phyloP scores from a whole-genome alignment of 192 early-diverging fungal species.

The Polychytrium aggregatum region DNA sequence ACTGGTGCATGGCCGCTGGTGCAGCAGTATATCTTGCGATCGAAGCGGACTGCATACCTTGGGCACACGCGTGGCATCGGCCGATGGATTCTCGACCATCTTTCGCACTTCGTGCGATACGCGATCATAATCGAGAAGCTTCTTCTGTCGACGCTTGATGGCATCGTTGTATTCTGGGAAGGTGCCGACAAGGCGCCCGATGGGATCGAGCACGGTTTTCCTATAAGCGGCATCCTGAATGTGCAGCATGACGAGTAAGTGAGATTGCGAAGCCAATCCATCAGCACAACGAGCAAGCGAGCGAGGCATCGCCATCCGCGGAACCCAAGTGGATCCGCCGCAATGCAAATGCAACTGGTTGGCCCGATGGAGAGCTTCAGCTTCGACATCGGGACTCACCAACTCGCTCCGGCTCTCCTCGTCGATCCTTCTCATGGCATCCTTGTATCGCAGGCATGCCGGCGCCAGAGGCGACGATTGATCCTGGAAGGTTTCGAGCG shows the following conservation, averaged over 20 bases:
- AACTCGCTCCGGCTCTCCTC: conserved; percentile 68
- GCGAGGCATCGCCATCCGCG: background rate
- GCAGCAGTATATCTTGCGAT: too few species aligned
- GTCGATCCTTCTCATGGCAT: conserved; percentile 69
- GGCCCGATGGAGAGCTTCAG: too few species aligned
- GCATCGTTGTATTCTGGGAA: conserved; percentile 92
- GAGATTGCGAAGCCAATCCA: background rate
- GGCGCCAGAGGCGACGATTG: conserved; percentile 63
- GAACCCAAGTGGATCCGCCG: background rate
- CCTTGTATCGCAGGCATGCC: conserved; percentile 71
- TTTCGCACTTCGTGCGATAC: conserved; percentile 60
- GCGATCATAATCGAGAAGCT: conserved; percentile 83
- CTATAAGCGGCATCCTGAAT: conserved; percentile 66
- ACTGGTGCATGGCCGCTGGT: too few species aligned
- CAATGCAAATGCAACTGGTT: too few species aligned
- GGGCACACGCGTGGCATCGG: conserved; percentile 56
- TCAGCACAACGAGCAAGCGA: background rate
- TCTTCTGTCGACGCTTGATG: conserved; percentile 78
- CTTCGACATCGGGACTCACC: too few species aligned
- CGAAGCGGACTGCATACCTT: conserved; percentile 32
- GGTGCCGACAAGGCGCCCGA: conserved; percentile 66
- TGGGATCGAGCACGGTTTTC: conserved; percentile 78
- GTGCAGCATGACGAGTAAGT: background rate
- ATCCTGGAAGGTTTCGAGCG: conserved; percentile 82
- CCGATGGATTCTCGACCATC: conserved; percentile 66